Conservation (phyloP, 352 stramenopile species). For the Pythium phragmiticola region DNA sequence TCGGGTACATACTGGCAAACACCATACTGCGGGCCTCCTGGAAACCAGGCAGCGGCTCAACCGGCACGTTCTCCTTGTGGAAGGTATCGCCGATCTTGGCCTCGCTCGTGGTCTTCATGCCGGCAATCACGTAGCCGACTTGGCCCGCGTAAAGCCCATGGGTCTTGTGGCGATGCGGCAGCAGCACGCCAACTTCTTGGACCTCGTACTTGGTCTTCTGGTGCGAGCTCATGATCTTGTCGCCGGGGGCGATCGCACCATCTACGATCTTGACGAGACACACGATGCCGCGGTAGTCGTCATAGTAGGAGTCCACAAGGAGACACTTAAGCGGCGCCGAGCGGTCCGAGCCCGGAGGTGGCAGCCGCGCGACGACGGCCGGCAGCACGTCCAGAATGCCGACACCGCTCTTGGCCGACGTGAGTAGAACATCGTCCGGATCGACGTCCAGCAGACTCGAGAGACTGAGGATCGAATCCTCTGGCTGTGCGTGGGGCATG, state of each 20-base stretch:
- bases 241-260: constrained; percentile 84
- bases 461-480: constrained; percentile 79
- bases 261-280: constrained; percentile 95
- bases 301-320: constrained; percentile 98
- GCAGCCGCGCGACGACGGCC: constrained; percentile 77
- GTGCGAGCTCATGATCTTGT: constrained; percentile 75
- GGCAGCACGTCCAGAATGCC: constrained; percentile 84
- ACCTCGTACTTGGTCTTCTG: constrained; percentile 91
- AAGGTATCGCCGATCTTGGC: constrained; percentile 92
- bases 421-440: constrained; percentile 94
- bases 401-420: constrained; percentile 94
- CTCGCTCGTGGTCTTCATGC: constrained; percentile 97
- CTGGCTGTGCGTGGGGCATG: constrained; percentile 94
- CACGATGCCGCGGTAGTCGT: constrained; percentile 93
- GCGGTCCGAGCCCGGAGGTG: constrained; percentile 56
- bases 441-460: constrained; percentile 87
- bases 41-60: constrained; percentile 75
- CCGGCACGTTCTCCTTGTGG: constrained; percentile 59
- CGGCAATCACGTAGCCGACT: constrained; percentile 97
- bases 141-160: constrained; percentile 87
- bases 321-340: constrained; percentile 86
- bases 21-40: constrained; percentile 94
- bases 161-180: constrained; percentile 83
- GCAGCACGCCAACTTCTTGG: constrained; percentile 95
- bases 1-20: constrained; percentile 98